Conservation (phyloP, 108 stramenopile species). For the Skeletonema costatum region DNA sequence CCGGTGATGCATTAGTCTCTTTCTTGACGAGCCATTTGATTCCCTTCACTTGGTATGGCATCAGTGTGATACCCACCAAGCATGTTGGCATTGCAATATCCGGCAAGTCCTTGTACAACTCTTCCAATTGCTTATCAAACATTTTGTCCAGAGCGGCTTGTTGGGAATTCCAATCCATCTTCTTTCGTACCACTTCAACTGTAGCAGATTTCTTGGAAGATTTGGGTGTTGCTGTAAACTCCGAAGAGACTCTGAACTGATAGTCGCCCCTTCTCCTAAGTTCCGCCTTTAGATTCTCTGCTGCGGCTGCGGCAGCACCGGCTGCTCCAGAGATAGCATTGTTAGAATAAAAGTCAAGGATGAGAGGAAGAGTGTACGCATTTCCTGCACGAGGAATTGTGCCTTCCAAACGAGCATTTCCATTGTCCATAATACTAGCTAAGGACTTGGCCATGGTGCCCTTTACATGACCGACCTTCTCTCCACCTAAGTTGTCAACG, state of each 20-base stretch:
- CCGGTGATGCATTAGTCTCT: constrained; percentile 46
- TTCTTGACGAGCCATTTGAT: constrained; percentile 61
- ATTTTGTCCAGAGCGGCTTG: constrained; percentile 59
- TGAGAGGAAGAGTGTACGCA: constrained; percentile 42
- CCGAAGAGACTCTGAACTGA: not conserved
- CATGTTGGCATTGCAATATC: constrained; percentile 30
- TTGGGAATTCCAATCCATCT: constrained; percentile 37
- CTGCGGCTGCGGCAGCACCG: not conserved
- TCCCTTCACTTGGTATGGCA: constrained; percentile 57
- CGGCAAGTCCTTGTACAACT: constrained; percentile 36
- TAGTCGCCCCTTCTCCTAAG: constrained; percentile 4
- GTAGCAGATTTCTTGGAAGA: not conserved
- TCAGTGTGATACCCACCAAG: constrained; percentile 24
- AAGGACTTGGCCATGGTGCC: constrained; percentile 45
- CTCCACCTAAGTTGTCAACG: constrained; percentile 53
- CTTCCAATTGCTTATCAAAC: constrained; percentile 60
- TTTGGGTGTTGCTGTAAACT: not conserved
- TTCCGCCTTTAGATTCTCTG: not conserved
- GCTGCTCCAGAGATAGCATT: not conserved
- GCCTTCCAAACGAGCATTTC: constrained; percentile 33
- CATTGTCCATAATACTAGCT: constrained; percentile 53
- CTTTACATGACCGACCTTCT: constrained; percentile 72
- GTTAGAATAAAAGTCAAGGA: constrained; percentile 40
- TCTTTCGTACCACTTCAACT: constrained; percentile 28
- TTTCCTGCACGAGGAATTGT: constrained; percentile 46